Evolutionary conservation across 2,329 filamentous ascomycete species (phyloP), one percentile per base, ranked within the genome.

Genomic region (Trichoderma lentiforme): DNA sequence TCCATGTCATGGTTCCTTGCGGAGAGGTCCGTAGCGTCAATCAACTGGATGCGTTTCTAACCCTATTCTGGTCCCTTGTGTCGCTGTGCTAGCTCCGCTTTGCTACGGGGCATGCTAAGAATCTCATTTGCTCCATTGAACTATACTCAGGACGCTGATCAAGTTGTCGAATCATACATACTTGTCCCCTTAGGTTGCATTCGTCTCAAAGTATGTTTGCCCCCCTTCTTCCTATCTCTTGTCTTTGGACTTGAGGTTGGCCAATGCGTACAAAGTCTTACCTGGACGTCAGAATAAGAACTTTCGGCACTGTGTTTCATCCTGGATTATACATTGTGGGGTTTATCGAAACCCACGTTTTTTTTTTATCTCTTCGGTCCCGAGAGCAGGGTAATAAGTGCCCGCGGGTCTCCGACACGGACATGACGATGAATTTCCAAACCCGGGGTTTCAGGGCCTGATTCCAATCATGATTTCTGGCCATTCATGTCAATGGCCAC

Each of bases 291-390:
- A 34, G 21, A 53, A 51, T 53, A 51, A 18, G 56, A 43, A 60
- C 14, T 6, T 21, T 26, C 28, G 39, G 47, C 68, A 70, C 58
- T 70, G 58, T 70, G 68, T 70, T 70, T 70, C 68, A 70, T 70
- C 21, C 21, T 70, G 21, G 47, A 57, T 18, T 43, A 15, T 70
- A 28, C 36, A 47, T 60, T 61, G 68, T 70, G 68, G 68, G 68
- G 58, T 64, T 64, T 61, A 56, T 56, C 18, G 47, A 43, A 57
- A 57, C 57, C 68, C 68, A 70, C 68, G 68, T 70, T 70, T 63
- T 67, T 47, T 66, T 47, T 39, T 36, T 43, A 26, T 18, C 2
- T 43, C 36, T 43, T 64, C 68, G 68, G 68, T 70, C 68, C 68
- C 68, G 68, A 70, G 68, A 26, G 32, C 47, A 43, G 32, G 68